phyloP scores from a whole-genome alignment of 805 yeast species.

The Pichia thaimueangensis region DNA sequence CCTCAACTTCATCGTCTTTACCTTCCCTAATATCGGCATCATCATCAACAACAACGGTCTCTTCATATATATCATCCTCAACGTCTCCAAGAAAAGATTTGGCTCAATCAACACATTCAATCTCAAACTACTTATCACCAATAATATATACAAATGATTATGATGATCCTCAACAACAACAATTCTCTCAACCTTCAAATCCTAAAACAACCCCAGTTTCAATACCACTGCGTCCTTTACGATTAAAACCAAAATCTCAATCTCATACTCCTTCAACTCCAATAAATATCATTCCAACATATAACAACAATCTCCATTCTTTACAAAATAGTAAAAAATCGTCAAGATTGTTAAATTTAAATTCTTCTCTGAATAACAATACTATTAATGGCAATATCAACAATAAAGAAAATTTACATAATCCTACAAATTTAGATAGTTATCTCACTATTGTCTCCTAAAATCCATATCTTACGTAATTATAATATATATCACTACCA shows the following conservation, averaged over 20 bases:
- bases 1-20: constrained; percentile 11
- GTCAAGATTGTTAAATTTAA: background rate
- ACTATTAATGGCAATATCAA: background rate
- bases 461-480: no score
- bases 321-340: constrained; percentile 5
- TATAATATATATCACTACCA: no score
- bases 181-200: background rate
- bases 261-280: background rate
- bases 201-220: background rate
- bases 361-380: background rate
- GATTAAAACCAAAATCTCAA: constrained; percentile 9
- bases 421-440: no score
- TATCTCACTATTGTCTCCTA: no score
- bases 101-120: constrained; percentile 6
- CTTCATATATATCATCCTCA: constrained; percentile 22
- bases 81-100: constrained; percentile 16
- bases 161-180: background rate
- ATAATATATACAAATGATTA: background rate
- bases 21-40: constrained; percentile 15
- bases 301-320: background rate
- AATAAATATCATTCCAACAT: background rate
- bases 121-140: constrained; percentile 16
- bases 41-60: constrained; percentile 13
- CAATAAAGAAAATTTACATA: no score
- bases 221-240: constrained; percentile 14